These are phyloP conservation scores for Mucor plumbeus DNA, from an alignment of 371 early-diverging fungal genomes.

Conservation along the genomic window DNA sequence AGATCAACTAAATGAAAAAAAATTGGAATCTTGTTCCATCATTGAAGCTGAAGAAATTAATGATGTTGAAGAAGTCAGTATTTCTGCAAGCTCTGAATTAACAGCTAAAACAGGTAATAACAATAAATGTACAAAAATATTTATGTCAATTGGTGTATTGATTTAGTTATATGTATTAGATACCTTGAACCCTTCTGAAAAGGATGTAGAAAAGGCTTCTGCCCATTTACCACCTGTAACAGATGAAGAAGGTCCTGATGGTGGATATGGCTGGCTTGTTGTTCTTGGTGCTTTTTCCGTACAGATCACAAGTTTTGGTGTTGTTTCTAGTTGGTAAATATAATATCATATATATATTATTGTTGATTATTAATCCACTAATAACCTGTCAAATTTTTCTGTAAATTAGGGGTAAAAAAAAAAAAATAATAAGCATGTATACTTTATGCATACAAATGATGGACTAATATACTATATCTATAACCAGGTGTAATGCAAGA, in stretches of 20 bases:
- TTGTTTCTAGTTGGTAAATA: conserved; percentile 35
- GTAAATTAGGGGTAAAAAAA: conserved; percentile 24
- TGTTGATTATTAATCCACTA: background rate
- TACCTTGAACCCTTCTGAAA: background rate
- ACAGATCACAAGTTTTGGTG: conserved; percentile 63
- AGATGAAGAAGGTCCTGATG: conserved; percentile 49
- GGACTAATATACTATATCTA: background rate
- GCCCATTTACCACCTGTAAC: background rate
- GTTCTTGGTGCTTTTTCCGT: conserved; percentile 61
- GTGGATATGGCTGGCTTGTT: conserved; percentile 65
- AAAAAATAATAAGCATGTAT: background rate
- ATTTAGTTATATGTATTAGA: background rate
- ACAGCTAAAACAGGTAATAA: conserved; percentile 10
- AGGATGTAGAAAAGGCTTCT: background rate
- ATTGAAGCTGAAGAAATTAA: background rate
- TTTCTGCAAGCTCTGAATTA: background rate
- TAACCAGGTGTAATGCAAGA: conserved; percentile 38
- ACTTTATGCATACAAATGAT: background rate
- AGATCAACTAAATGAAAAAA: background rate
- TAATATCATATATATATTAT: conserved; percentile 9
- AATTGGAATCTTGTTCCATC: background rate
- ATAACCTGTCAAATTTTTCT: background rate
- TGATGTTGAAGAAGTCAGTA: background rate
- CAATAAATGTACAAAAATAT: background rate
- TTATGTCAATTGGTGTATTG: background rate